Base-by-base conservation (phyloP, 768 basidiomycete species). In the Amylocystis lapponica region DNA sequence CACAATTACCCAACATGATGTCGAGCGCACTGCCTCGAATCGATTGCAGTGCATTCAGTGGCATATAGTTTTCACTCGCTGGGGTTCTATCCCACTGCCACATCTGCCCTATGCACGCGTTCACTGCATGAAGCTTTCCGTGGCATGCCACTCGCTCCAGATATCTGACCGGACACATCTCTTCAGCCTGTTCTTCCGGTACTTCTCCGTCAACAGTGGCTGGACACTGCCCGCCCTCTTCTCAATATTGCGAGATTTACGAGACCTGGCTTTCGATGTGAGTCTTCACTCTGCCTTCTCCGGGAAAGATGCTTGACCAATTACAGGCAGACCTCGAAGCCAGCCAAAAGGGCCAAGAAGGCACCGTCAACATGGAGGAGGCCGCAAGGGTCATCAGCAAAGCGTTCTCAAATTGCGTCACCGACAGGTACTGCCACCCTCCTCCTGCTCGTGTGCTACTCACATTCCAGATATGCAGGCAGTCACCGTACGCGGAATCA, bases 151-250 rank as follows among this genome's bases (percentile, higher is more conserved):
- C 5, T 36, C 35, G 20, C 17, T 5, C n/a, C 29, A 31, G 20
- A 3, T 27, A 25, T 19, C 26, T 47, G n/a, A n/a, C n/a, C n/a
- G n/a, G n/a, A n/a, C n/a, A n/a, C n/a, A n/a, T 22, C 2, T 10
- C 13, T 3, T 20, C 39, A 89, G 86, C 12, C 61, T 79, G 3
- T 91, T 92, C 64, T 76, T 83, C 39, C 77, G 84, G 25, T 93
- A 78, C 65, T 84, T 94, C 48, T 71, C 74, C n/a, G 77, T 75
- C 45, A 86, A 88, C 57, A 81, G 81, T 19, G 83, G 89, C 2
- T 97, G 93, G 93, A 84, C 85, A 22, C 64, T 97, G 3, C 87
- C 83, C 16, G 83, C 83, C 0, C 61, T 97, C 23, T 95, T 91
- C 57, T 81, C 84, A 13, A 78, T 91, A 27, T 62, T 94, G 22